phyloP scores from a whole-genome alignment of 1,139 yeast species.

The Taphrina sp. region DNA sequence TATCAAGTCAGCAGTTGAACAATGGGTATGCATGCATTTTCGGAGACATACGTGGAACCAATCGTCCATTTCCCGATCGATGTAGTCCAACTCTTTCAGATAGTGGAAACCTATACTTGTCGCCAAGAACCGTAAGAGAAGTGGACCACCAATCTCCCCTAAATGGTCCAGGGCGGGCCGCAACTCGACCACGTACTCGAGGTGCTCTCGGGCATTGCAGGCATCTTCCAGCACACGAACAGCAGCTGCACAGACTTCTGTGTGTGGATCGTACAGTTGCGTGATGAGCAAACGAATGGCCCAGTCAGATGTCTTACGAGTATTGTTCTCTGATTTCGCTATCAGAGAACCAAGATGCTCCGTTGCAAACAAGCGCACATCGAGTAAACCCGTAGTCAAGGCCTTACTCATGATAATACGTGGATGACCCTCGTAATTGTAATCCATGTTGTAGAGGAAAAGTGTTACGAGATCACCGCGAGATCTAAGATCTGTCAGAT shows the following conservation, averaged over 20 bases:
- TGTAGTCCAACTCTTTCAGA: conserved; percentile 53
- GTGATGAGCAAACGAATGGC: conserved; percentile 56
- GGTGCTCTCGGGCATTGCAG: conserved; percentile 47
- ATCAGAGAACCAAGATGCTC: conserved; percentile 52
- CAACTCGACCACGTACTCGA: conserved; percentile 49
- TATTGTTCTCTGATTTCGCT: conserved; percentile 7
- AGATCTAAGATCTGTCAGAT: conserved; percentile 58
- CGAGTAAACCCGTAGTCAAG: conserved; percentile 56
- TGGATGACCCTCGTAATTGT: conserved; percentile 63
- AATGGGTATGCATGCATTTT: not conserved
- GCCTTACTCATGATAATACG: conserved; percentile 66
- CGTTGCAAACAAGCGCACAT: conserved; percentile 59
- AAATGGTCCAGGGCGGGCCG: conserved; percentile 52
- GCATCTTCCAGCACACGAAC: conserved; percentile 54
- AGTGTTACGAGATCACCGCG: conserved; percentile 61
- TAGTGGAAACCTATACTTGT: conserved; percentile 58
- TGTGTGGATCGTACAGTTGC: conserved; percentile 67
- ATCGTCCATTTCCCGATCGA: conserved; percentile 57
- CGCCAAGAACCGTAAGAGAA: conserved; percentile 56
- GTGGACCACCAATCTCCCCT: conserved; percentile 51
- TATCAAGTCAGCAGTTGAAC: not conserved
- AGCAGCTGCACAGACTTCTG: conserved; percentile 59
- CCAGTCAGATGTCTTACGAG: conserved; percentile 45
- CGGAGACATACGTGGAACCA: conserved; percentile 56
- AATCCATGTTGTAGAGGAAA: conserved; percentile 62